Evolutionary conservation across 768 basidiomycete species (phyloP).

Genomic region (Tricholoma furcatifolium): DNA sequence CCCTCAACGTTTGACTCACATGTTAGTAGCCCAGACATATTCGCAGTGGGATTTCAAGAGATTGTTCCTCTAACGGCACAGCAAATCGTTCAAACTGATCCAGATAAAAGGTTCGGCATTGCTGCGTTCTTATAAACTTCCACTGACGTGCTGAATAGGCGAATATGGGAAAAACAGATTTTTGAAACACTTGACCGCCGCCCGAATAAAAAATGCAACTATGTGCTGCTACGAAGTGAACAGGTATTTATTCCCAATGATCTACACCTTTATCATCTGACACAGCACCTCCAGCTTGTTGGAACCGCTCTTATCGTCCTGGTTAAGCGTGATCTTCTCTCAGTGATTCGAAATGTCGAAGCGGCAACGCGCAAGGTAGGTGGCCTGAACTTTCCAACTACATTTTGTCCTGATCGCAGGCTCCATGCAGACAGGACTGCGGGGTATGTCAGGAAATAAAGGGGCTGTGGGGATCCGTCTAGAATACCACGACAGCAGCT

Average conservation of each 20-base stretch:
- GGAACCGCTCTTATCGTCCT: constrained; percentile 90
- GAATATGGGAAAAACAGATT: constrained; percentile 83
- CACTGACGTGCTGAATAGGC: constrained; percentile 41
- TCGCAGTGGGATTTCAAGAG: constrained; percentile 93
- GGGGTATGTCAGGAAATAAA: constrained; percentile 97
- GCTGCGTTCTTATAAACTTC: not conserved
- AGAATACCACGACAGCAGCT: constrained; percentile 86
- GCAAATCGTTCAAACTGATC: constrained; percentile 94
- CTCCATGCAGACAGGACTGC: constrained; percentile 65
- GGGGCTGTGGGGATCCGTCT: constrained; percentile 94
- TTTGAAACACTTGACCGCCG: constrained; percentile 74
- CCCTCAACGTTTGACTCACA: constrained; percentile 9
- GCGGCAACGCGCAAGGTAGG: constrained; percentile 84
- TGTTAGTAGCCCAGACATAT: constrained; percentile 73
- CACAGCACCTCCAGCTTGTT: constrained; percentile 63
- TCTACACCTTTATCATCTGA: constrained; percentile 4
- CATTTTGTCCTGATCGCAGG: not conserved
- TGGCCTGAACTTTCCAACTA: not conserved
- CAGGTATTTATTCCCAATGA: constrained; percentile 53
- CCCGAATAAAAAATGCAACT: constrained; percentile 65
- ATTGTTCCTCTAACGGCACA: constrained; percentile 98
- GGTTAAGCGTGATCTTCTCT: constrained; percentile 73
- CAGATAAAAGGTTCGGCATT: constrained; percentile 74
- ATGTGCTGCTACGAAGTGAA: constrained; percentile 88
- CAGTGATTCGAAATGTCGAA: constrained; percentile 89